Conservation (phyloP, 257 asterid species). For the Solanum tarijense region DNA sequence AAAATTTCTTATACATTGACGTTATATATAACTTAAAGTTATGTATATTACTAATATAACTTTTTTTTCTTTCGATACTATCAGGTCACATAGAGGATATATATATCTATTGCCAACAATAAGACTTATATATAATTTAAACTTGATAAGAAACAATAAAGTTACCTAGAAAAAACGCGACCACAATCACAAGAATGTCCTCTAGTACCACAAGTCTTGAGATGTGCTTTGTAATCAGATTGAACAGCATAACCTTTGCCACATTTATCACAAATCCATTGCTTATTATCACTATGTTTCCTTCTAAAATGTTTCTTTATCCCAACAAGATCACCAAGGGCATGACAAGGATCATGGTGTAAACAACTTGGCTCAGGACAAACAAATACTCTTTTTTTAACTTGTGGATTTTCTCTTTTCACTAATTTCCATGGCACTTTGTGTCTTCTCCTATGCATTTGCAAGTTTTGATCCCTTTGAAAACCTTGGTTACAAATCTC, state of each 20-base stretch:
- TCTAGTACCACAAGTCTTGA: slow-evolving; percentile 68
- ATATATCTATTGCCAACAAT: background rate
- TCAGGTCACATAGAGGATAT: background rate
- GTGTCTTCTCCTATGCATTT: slow-evolving; percentile 19
- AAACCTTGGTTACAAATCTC: slow-evolving; percentile 19
- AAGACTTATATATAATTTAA: background rate
- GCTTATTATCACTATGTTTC: slow-evolving; percentile 56
- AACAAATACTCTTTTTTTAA: slow-evolving; percentile 53
- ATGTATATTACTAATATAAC: background rate
- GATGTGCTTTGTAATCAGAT: slow-evolving; percentile 63
- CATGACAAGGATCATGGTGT: slow-evolving; percentile 69
- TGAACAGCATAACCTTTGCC: slow-evolving; percentile 65
- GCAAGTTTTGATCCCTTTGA: slow-evolving; percentile 19
- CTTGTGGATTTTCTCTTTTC: slow-evolving; percentile 36
- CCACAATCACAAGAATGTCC: slow-evolving; percentile 76
- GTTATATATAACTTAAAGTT: background rate
- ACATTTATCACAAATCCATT: slow-evolving; percentile 68
- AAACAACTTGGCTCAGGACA: slow-evolving; percentile 72
- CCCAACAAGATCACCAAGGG: slow-evolving; percentile 70
- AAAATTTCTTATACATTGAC: background rate
- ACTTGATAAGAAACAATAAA: background rate
- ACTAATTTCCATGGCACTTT: slow-evolving; percentile 18
- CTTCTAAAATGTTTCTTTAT: slow-evolving; percentile 68
- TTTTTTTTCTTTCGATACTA: background rate
- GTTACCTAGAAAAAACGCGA: slow-evolving; percentile 44